Conservation (phyloP, 2,329 filamentous ascomycete genomes). For the Scleromitrula shiraiana region DNA sequence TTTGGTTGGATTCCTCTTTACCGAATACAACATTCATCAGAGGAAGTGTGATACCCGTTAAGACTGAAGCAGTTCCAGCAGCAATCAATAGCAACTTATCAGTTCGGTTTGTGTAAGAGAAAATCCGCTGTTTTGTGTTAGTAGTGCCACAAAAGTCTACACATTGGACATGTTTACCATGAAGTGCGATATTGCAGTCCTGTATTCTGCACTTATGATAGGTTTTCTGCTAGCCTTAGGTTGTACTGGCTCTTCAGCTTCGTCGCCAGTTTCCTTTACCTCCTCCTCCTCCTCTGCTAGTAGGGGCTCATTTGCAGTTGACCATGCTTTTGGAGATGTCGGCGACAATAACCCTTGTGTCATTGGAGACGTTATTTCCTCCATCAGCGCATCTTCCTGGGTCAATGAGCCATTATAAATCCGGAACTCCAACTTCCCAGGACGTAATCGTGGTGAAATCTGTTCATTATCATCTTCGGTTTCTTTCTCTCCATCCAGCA, state of each 20-base stretch:
- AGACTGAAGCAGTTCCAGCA: conserved; percentile 42
- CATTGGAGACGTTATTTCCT: background rate
- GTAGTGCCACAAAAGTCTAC: background rate
- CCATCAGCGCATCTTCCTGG: conserved; percentile 1
- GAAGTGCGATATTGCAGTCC: conserved; percentile 1
- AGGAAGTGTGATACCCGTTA: conserved; percentile 46
- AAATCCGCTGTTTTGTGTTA: conserved; percentile 16
- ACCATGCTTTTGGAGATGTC: background rate
- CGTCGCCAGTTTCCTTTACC: background rate
- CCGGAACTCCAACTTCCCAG: background rate
- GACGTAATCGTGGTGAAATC: too few species aligned
- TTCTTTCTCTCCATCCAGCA: background rate
- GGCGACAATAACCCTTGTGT: background rate
- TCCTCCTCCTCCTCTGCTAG: background rate
- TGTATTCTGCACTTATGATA: conserved; percentile 1
- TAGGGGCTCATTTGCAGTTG: conserved; percentile 2
- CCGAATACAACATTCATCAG: conserved; percentile 52
- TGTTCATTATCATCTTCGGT: background rate
- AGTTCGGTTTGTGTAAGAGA: conserved; percentile 14
- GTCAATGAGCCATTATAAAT: background rate
- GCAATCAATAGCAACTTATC: conserved; percentile 15
- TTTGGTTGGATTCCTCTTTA: conserved; percentile 24
- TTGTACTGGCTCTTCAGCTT: background rate
- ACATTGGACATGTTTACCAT: background rate
- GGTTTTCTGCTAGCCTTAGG: background rate